These are phyloP conservation scores for Xylaria castorea DNA, from an alignment of 495 filamentous ascomycete species.

Conservation along the genomic window DNA sequence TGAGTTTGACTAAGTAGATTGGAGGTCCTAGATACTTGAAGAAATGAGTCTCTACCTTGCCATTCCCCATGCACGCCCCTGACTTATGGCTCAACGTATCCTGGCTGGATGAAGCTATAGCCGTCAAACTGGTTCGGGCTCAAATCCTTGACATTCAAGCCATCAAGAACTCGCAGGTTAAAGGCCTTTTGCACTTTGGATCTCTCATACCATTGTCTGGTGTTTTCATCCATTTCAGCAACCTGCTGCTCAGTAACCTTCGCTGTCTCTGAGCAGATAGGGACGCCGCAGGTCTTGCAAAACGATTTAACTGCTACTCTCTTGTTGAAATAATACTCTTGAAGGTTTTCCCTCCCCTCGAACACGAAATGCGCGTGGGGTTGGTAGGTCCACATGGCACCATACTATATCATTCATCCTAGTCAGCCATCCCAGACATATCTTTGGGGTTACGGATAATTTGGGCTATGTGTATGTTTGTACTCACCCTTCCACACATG, in stretches of 20 bases:
- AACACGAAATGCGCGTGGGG: constrained; percentile 38
- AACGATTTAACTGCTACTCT: constrained; percentile 44
- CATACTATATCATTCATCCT: constrained; percentile 30
- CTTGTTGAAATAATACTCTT: constrained; percentile 42
- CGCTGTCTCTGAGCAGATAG: constrained; percentile 32
- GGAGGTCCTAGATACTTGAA: not conserved
- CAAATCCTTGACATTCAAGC: constrained; percentile 39
- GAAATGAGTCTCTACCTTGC: not conserved
- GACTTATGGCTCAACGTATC: constrained; percentile 48
- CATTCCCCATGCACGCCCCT: not conserved
- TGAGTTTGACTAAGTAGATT: not conserved
- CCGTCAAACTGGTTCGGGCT: constrained; percentile 37
- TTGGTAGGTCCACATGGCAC: constrained; percentile 48
- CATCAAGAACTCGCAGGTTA: constrained; percentile 45
- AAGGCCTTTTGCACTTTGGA: constrained; percentile 27
- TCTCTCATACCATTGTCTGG: constrained; percentile 14
- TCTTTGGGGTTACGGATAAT: constrained; percentile 2
- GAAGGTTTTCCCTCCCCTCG: constrained; percentile 45
- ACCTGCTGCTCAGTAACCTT: constrained; percentile 31
- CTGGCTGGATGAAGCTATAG: constrained; percentile 35
- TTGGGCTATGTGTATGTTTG: not conserved
- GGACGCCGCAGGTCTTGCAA: constrained; percentile 54
- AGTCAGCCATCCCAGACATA: constrained; percentile 30
- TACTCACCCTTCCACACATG: constrained; percentile 49
- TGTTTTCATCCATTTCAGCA: constrained; percentile 30